Base-by-base conservation (phyloP, 306 rosid genomes). In the Cyamopsis tetragonoloba region DNA sequence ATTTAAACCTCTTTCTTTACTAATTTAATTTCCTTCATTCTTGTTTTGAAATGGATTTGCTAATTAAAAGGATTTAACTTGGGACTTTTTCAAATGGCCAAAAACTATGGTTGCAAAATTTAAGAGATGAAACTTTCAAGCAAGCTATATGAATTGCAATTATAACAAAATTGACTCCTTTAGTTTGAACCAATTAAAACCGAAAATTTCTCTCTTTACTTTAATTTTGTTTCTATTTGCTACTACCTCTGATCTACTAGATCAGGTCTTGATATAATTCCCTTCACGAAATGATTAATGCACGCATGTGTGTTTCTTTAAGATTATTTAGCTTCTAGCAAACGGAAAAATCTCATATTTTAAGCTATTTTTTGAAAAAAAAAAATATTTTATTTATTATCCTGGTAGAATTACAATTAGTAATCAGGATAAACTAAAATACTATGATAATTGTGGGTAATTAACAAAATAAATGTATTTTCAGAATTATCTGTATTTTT, bases 81-180 rank as follows among this genome's bases (percentile, higher is more conserved):
- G 75, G 47, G 81, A 82, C 86, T 49, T 47, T 77, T 76, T 82
- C 86, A 85, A 84, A 79, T 41, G 19, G 51, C 22, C 70, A 47
- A 35, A 44, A 62, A 61, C 70, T 23, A 61, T 44, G 47, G 18
- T 42, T 44, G 57, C 57, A 60, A 75, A 72, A 17, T 57, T 73
- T 51, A 53, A 39, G 27, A 58, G 18, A 32, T 56, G 80, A 81
- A 78, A 61, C 41, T 71, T 78, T 82, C 79, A 78, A 74, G 74
- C 68, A 28, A 34, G 19, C n/a, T n/a, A 28, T 49, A 63, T 22
- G 7, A 31, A 24, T 37, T 43, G n/a, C n/a, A 31, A 70, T 68
- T 72, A 18, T 19, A 67, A 66, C 66, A 68, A 77, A 67, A 77
- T 68, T 77, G 72, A 61, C 73, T 68, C 51, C 59, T 76, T 73